Evolutionary conservation across 1,284 basidiomycete genomes (phyloP).

Genomic region (Cutaneotrichosporon cyanovorans): DNA sequence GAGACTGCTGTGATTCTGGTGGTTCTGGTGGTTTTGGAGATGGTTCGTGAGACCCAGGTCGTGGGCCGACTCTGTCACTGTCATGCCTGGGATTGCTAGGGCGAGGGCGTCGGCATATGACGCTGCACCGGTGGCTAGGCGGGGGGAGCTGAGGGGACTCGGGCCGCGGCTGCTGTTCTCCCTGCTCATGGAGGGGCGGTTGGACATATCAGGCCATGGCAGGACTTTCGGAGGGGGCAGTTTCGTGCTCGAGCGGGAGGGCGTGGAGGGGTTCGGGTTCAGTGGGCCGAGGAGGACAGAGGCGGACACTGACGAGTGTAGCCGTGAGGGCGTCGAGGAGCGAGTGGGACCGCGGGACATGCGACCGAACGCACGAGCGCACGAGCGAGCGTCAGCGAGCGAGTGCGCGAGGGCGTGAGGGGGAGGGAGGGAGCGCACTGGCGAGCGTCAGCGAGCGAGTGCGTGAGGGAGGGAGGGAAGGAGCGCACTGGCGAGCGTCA

Average conservation of each 20-base stretch:
- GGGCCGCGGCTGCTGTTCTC: conserved; percentile 8
- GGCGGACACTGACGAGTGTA: conserved; percentile 12
- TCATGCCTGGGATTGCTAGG: not conserved
- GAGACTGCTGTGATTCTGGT: no score
- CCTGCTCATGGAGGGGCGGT: conserved; percentile 9
- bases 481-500: not conserved
- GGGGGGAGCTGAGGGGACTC: conserved; percentile 5
- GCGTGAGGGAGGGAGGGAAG: not conserved
- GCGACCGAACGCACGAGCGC: no score
- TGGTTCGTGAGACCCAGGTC: not conserved
- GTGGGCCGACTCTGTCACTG: not conserved
- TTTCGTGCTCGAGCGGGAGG: conserved; percentile 6
- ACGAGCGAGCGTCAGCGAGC: not conserved
- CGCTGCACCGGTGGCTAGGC: not conserved
- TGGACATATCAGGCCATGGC: conserved; percentile 17
- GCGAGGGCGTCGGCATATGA: conserved; percentile 6
- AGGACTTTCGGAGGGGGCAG: conserved; percentile 17
- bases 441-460: not conserved
- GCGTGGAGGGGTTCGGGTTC: not conserved
- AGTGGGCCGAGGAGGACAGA: conserved; percentile 5
- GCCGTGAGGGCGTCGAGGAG: conserved; percentile 15
- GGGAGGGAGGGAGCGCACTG: not conserved
- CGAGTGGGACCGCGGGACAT: conserved; percentile 12
- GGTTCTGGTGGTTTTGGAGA: not conserved
- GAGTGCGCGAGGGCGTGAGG: not conserved